Evolutionary conservation across 2,329 filamentous ascomycete species (phyloP).

Genomic region (Talaromyces sp.): DNA sequence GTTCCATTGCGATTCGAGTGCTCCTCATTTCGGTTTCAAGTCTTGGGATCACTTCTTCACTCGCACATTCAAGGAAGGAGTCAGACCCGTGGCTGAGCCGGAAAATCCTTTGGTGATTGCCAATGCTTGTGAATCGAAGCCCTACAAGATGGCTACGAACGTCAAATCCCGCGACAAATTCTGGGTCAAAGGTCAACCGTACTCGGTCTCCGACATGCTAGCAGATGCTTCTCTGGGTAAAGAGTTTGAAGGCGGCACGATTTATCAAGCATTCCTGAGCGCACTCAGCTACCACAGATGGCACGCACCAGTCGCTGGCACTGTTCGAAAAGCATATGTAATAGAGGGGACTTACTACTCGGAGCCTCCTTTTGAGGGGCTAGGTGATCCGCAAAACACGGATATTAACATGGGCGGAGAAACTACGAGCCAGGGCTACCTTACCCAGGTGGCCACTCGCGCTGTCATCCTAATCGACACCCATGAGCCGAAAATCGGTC

Average conservation of each 20-base stretch:
- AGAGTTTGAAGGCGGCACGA: slow-evolving; percentile 59
- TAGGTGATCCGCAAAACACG: slow-evolving; percentile 29
- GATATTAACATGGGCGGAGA: slow-evolving; percentile 30
- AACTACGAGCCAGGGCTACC: slow-evolving; percentile 58
- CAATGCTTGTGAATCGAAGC: slow-evolving; percentile 63
- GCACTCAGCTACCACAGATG: slow-evolving; percentile 68
- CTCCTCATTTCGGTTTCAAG: slow-evolving; percentile 50
- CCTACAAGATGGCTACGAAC: slow-evolving; percentile 51
- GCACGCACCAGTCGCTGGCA: slow-evolving; percentile 66
- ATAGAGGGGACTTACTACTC: slow-evolving; percentile 66
- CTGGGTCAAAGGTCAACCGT: slow-evolving; percentile 67
- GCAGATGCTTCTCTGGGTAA: slow-evolving; percentile 49
- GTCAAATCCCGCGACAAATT: slow-evolving; percentile 59
- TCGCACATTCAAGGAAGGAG: slow-evolving; percentile 50
- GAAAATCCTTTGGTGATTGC: slow-evolving; percentile 48
- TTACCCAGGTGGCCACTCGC: slow-evolving; percentile 64
- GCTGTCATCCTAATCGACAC: slow-evolving; percentile 68
- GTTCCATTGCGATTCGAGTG: slow-evolving; percentile 28
- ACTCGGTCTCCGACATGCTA: slow-evolving; percentile 63
- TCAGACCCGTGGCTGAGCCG: slow-evolving; percentile 59
- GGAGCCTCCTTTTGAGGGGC: slow-evolving; percentile 53
- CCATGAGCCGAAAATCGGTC: slow-evolving; percentile 59
- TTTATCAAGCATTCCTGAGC: slow-evolving; percentile 68
- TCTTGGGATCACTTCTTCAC: slow-evolving; percentile 72
- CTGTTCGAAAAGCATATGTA: slow-evolving; percentile 55